phyloP scores from a whole-genome alignment of 306 rosid genomes.

The Prinsepia uniflora region DNA sequence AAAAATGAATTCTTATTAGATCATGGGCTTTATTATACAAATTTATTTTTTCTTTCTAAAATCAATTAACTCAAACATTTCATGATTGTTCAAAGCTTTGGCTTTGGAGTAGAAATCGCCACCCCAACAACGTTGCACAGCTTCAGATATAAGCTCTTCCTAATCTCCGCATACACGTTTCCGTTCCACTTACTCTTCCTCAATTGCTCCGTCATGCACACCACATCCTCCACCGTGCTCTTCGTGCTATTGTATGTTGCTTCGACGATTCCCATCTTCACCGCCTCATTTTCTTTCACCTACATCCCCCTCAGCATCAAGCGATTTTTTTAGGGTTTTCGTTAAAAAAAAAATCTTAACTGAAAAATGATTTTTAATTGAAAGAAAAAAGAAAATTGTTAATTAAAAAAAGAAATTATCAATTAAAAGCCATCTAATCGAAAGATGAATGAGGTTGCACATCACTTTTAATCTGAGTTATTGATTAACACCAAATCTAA shows the following conservation, averaged over 20 bases:
- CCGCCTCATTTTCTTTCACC: constrained; percentile 43
- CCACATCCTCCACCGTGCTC: constrained; percentile 39
- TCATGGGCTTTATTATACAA: no score
- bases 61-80: neutral
- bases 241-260: constrained; percentile 54
- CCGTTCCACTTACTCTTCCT: constrained; percentile 49
- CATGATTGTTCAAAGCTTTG: constrained; percentile 40
- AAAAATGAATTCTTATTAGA: no score
- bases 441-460: no score
- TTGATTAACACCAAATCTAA: no score
- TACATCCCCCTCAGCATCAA: constrained; percentile 43
- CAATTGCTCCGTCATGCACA: constrained; percentile 43
- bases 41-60: no score
- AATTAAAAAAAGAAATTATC: no score
- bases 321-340: no score
- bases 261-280: constrained; percentile 57
- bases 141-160: constrained; percentile 62
- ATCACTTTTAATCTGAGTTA: no score
- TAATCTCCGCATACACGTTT: constrained; percentile 53
- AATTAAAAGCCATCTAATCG: no score
- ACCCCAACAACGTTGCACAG: constrained; percentile 29
- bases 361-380: no score
- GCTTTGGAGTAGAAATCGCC: constrained; percentile 18
- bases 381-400: no score
- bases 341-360: no score